Base-by-base conservation (phyloP, 306 rosid species). In the Dicorynia guianensis region DNA sequence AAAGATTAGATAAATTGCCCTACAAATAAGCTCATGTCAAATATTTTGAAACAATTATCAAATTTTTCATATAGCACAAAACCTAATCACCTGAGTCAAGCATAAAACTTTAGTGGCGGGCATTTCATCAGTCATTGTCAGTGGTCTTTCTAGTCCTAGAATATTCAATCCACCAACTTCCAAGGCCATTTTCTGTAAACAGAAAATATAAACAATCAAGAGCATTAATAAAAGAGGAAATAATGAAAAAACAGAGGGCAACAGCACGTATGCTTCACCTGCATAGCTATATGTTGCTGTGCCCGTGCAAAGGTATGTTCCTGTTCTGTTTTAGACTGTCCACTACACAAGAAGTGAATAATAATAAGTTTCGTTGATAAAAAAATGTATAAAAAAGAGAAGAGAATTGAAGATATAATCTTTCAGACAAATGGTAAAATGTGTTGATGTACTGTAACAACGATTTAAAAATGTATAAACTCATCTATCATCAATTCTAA, bases 201-300 rank as follows among this genome's bases (percentile, higher is more conserved):
- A 39, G 69, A 61, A 42, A 43, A 11, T 17, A 5, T 10, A 19
- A 36, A 9, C 35, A 53, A 18, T 49, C 46, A 39, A 73, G 13
- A 54, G 43, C 6, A 65, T 43, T 4, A 11, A 8, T 5, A 18
- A 57, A 40, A 50, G 35, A 50, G 62, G 25, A n/a, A 5, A 69
- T 39, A 68, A 36, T 50, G 36, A 7, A 77, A 14, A 57, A 47
- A 14, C 19, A 73, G 38, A 67, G 34, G 34, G 40, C 42, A 30
- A 14, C 56, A 18, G 56, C 40, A 35, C n/a, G 39, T 33, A 8
- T 38, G 48, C 19, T 77, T n/a, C 25, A 70, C 87, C 74, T 86
- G 87, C 77, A 82, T 72, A 30, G 85, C 84, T 61, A 86, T 83
- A 63, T 86, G 87, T 70, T 86, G 87, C 50, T 86, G 89, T 38